These are phyloP conservation scores for Dactylonectria estremocensis DNA, from an alignment of 2,329 filamentous ascomycete genomes.

Conservation along the genomic window DNA sequence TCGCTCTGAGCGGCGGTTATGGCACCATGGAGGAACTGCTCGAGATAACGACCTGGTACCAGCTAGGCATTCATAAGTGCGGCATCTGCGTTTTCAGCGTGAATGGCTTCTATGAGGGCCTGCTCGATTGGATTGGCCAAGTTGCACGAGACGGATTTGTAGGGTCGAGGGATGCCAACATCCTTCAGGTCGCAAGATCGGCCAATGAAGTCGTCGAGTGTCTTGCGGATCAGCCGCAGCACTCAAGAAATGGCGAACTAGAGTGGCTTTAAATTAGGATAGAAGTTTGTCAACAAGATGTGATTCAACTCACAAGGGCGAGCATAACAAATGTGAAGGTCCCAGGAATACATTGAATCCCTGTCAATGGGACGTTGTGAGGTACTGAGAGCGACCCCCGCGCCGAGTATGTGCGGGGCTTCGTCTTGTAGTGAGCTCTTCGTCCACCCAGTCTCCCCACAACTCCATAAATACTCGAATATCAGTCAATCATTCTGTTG, in stretches of 20 bases:
- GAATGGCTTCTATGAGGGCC: background rate
- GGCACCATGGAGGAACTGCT: constrained; percentile 18
- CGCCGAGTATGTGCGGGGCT: too few relatives aligned
- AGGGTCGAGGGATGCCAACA: background rate
- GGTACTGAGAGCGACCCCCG: too few relatives aligned
- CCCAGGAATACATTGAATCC: too few relatives aligned
- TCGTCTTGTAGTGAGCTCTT: background rate
- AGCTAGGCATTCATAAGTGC: constrained; percentile 13
- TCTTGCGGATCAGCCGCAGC: background rate
- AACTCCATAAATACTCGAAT: constrained; percentile 1
- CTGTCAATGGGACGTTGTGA: too few relatives aligned
- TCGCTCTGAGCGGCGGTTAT: constrained; percentile 11
- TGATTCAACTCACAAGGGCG: too few relatives aligned
- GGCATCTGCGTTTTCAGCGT: constrained; percentile 8
- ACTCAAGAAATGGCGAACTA: constrained; percentile 1
- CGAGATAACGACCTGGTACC: constrained; percentile 15
- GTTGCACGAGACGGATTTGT: constrained; percentile 12
- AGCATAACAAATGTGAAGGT: too few relatives aligned
- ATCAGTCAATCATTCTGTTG: background rate
- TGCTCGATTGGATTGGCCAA: background rate
- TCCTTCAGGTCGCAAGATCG: constrained; percentile 1
- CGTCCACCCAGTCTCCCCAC: background rate
- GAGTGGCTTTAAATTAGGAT: constrained; percentile 6
- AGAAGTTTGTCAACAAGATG: too few relatives aligned
- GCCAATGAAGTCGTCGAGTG: constrained; percentile 6